phyloP scores from a whole-genome alignment of 768 basidiomycete species.

The Leccinum subgranulosum region DNA sequence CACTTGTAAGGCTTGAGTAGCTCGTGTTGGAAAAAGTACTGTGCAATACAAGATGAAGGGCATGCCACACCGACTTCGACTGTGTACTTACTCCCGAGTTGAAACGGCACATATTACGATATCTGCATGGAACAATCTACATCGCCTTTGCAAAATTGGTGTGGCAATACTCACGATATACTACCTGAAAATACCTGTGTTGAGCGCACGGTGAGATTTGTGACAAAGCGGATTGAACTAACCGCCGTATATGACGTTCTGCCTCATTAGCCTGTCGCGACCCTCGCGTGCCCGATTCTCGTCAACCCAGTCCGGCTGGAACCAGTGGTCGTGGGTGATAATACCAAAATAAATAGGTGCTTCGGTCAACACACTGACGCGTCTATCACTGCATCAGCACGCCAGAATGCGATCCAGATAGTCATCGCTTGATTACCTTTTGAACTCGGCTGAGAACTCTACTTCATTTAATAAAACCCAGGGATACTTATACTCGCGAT shows the following conservation, averaged over 20 bases:
- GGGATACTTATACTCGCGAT: conserved; percentile 54
- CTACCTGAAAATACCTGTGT: conserved; percentile 33
- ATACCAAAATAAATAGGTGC: conserved; percentile 50
- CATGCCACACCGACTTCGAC: not conserved
- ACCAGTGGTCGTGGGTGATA: conserved; percentile 63
- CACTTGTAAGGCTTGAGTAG: conserved; percentile 51
- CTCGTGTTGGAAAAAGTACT: conserved; percentile 58
- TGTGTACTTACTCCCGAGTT: conserved; percentile 55
- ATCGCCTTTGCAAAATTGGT: not conserved
- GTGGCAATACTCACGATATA: conserved; percentile 35
- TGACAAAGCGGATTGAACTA: conserved; percentile 16
- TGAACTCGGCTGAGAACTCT: conserved; percentile 54
- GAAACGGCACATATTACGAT: conserved; percentile 78
- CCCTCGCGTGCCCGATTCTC: conserved; percentile 55
- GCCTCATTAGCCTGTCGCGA: conserved; percentile 47
- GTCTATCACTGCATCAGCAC: conserved; percentile 26
- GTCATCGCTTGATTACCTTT: conserved; percentile 26
- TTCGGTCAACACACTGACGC: conserved; percentile 36
- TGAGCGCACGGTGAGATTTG: not conserved
- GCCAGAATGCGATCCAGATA: not conserved
- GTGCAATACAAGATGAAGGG: conserved; percentile 5
- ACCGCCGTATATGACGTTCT: conserved; percentile 51
- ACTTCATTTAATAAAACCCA: conserved; percentile 66
- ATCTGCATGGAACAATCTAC: conserved; percentile 28
- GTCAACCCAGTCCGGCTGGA: conserved; percentile 72